Evolutionary conservation across 139 green algal species (phyloP), one percentile per base, ranked within the genome.

Genomic region (Chlorella sorokiniana): DNA sequence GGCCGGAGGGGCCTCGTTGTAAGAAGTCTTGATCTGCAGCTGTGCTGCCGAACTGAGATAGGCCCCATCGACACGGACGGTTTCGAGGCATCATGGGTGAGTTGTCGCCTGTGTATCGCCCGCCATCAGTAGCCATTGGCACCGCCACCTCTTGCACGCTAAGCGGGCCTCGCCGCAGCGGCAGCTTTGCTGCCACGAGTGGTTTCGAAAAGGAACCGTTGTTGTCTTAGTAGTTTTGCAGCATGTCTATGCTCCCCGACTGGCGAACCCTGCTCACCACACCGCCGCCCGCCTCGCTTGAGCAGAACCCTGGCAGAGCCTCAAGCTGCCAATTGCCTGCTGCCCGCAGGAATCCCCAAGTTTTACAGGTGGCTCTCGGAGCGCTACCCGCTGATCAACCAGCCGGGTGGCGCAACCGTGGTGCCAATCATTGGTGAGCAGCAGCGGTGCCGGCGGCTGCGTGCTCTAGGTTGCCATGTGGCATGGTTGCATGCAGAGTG

Each of bases 311-410:
- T 9, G 7, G 33, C 11, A 33, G 62, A 69, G 22, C 27, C 27
- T 4, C 9, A 11, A 61, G 42, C 69, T 59, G 18, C 29, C 42
- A 42, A 38, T 38, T 48, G 29, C 25, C 42, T n/a, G 29, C 38
- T 3, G 45, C n/a, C 33, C 82, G 68, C 90, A 98, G 95, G 95
- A 23, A 96, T 99, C 63, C 95, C 96, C 22, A 98, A 98, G 83
- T 99, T 99, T 74, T 99, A 97, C 84, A 86, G 96, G 22, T 99
- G 96, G 95, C 83, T 99, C 25, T 90, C 72, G 25, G 96, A 99
- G 90, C 92, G 96, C 11, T 99, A 98, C 77, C 96, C 96, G n/a
- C 86, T 98, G 33, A 63, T 97, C 27, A 98, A 97, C 78, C 94
- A 98, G 87, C 86, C 89, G 37, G 88, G 94, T 22, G 90, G 83